These are phyloP conservation scores for Boletus bicolor DNA, from an alignment of 768 basidiomycete genomes.

Conservation along the genomic window DNA sequence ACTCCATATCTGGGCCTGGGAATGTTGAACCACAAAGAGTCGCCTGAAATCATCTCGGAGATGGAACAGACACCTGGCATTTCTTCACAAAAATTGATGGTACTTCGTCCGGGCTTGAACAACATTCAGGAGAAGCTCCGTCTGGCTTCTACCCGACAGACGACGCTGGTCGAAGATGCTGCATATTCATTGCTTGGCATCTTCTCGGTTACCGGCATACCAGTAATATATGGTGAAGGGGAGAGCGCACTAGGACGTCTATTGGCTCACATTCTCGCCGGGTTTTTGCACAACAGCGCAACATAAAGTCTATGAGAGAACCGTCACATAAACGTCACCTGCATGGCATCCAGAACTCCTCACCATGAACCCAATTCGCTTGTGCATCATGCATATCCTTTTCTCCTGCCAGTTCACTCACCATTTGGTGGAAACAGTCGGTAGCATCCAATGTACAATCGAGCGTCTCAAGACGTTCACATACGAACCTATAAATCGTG, in stretches of 20 bases:
- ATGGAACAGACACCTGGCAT: not conserved
- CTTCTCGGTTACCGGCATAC: not conserved
- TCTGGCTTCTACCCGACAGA: not conserved
- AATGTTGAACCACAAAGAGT: not conserved
- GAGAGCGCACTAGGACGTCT: not conserved
- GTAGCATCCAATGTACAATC: no score
- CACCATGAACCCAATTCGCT: no score
- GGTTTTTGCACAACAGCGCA: not conserved
- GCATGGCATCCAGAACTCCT: no score
- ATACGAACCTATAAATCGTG: no score
- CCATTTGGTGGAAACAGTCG: no score
- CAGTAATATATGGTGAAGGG: not conserved
- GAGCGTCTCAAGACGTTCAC: no score
- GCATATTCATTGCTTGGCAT: constrained; percentile 1
- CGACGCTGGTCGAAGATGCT: not conserved
- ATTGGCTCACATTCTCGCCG: not conserved
- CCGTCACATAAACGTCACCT: no score
- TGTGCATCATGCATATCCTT: no score
- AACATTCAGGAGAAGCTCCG: not conserved
- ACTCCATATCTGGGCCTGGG: not conserved
- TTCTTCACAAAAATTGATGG: not conserved
- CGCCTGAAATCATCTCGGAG: constrained; percentile 1
- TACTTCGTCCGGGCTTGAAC: not conserved
- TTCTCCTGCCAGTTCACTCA: no score
- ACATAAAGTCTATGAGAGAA: no score